These are phyloP conservation scores for Spathaspora sp. DNA, from an alignment of 1,139 yeast species.

Conservation along the genomic window DNA sequence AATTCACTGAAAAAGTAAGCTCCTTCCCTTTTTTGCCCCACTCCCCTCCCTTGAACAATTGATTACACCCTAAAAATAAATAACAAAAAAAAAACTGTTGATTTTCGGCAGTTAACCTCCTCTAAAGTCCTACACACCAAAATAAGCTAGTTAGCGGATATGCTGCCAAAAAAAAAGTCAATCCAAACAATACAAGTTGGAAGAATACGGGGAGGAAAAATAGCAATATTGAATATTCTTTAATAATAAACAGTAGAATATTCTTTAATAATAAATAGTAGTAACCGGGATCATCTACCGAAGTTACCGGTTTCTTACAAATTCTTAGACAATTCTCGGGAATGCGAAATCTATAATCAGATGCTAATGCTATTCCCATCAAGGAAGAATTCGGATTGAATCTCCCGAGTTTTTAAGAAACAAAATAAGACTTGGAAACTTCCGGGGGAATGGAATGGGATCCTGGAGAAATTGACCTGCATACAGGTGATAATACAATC, in stretches of 20 bases:
- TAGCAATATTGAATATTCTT: background rate
- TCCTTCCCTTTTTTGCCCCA: constrained; percentile 1
- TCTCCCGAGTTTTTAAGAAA: too few species aligned
- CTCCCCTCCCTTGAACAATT: constrained; percentile 2
- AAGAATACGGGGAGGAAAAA: background rate
- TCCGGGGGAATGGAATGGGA: too few species aligned
- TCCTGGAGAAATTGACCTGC: too few species aligned
- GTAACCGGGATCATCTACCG: background rate
- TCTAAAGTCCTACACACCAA: background rate
- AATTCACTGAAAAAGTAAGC: background rate
- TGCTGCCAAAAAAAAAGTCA: background rate
- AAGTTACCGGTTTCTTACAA: background rate
- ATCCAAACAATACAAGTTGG: background rate
- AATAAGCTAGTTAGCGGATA: too few species aligned
- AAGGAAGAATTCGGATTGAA: too few species aligned
- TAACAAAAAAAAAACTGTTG: background rate
- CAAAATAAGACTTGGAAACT: too few species aligned
- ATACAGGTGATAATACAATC: too few species aligned
- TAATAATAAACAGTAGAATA: too few species aligned
- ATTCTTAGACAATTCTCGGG: too few species aligned
- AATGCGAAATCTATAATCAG: too few species aligned
- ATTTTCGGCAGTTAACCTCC: background rate
- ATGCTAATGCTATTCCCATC: too few species aligned
- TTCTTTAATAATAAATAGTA: too few species aligned
- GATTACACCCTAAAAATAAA: background rate